Evolutionary conservation across 768 basidiomycete genomes (phyloP).

Genomic region (Ephemerocybe angulata): DNA sequence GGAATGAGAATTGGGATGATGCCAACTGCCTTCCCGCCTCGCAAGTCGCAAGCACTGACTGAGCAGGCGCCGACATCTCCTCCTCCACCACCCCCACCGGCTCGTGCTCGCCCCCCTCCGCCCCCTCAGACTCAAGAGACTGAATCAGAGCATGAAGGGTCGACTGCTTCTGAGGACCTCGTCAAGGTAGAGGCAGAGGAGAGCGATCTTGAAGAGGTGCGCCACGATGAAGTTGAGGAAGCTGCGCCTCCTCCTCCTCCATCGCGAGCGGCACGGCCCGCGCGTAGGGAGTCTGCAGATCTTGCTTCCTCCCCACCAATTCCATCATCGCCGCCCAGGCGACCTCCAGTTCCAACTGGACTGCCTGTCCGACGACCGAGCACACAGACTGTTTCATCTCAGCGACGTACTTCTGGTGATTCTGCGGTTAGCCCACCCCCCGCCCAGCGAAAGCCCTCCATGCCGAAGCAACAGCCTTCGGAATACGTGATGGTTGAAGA

Average conservation of each 20-base stretch:
- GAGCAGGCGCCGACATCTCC: slow-evolving; percentile 16
- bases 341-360: slow-evolving; percentile 45
- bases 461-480: slow-evolving; percentile 29
- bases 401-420: slow-evolving; percentile 37
- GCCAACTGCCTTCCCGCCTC: slow-evolving; percentile 37
- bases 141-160: slow-evolving; percentile 47
- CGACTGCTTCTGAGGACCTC: slow-evolving; percentile 51
- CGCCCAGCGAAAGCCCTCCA: slow-evolving; percentile 21
- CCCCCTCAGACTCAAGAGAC: slow-evolving; percentile 30
- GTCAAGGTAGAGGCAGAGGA: slow-evolving; percentile 68
- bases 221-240: slow-evolving; percentile 47
- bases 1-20: slow-evolving; percentile 59
- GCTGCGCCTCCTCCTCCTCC: slow-evolving; percentile 56
- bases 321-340: slow-evolving; percentile 30
- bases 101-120: slow-evolving; percentile 10
- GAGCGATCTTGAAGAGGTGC: slow-evolving; percentile 68
- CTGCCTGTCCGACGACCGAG: slow-evolving; percentile 40
- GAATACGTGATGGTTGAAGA: slow-evolving; percentile 68
- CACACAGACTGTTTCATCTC: slow-evolving; percentile 29
- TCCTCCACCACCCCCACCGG: slow-evolving; percentile 15
- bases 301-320: slow-evolving; percentile 14
- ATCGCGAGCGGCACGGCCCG: slow-evolving; percentile 33
- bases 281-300: slow-evolving; percentile 9
- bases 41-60: slow-evolving; percentile 25
- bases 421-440: slow-evolving; percentile 14